Evolutionary conservation across 331 rosid genomes (phyloP), one percentile per base, ranked within the genome.

Genomic region (Spiraea crenata): DNA sequence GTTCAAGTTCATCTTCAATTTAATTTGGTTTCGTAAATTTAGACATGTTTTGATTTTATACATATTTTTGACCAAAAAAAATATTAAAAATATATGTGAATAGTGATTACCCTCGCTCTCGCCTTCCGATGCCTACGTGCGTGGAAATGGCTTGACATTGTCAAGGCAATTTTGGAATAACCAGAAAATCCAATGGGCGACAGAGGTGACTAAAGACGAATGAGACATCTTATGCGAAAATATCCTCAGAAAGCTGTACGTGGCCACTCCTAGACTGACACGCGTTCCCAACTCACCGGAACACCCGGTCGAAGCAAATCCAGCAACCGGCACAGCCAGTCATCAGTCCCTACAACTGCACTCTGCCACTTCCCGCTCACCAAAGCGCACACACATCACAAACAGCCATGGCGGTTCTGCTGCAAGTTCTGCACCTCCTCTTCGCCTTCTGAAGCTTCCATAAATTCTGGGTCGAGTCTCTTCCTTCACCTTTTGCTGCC

Each of bases 311-410:
- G 50, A 68, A 20, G 15, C 50, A 17, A 37, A n/a, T n/a, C 67
- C 31, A 0, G 4, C 2, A 66, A 66, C 82, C 16, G 59, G 73
- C 8, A 19, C 52, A 73, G 71, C 82, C 82, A 42, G 76, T 79
- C 67, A 20, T 76, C 48, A 37, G 55, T 39, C 10, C 20, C 5
- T 19, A 9, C 61, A 0, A 67, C 2, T 38, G 1, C 35, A 14
- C 39, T 35, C 52, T 44, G 16, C 13, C 68, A 25, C 62, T 68
- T 69, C 60, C 80, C 66, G 58, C 79, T 75, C 82, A 17, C 55
- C 52, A 50, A 42, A 58, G 14, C 12, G 39, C 45, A 7, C 52
- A 61, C 20, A 46, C 4, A n/a, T n/a, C n/a, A n/a, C 11, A 17
- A 40, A 52, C 55, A 3, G 56, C 79, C 72, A 62, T 46, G 76